phyloP scores from a whole-genome alignment of 2,329 filamentous ascomycete genomes.

The Raffaelea albimanens region DNA sequence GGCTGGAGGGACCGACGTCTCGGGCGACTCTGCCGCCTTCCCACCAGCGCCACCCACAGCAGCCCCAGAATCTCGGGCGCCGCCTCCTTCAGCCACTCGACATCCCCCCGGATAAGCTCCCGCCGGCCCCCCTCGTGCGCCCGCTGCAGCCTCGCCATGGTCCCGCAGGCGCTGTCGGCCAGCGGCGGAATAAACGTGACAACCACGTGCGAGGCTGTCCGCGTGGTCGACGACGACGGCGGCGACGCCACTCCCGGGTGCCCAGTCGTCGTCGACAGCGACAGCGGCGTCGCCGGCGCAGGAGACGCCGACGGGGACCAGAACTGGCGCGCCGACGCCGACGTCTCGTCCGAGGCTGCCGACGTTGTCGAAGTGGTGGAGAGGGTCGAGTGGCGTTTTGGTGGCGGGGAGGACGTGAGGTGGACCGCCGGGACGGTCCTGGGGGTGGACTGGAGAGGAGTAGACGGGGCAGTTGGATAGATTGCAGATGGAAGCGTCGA shows the following conservation, averaged over 20 bases:
- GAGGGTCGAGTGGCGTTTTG: not conserved
- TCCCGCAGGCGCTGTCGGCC: conserved; percentile 25
- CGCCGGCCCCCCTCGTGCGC: conserved; percentile 10
- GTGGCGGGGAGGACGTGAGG: not conserved
- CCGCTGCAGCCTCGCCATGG: conserved; percentile 15
- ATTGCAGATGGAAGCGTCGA: too few species aligned
- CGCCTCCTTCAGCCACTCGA: conserved; percentile 2
- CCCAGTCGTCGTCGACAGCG: not conserved
- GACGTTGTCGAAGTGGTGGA: conserved; percentile 1
- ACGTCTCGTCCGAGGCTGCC: not conserved
- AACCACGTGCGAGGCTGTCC: not conserved
- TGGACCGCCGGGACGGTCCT: not conserved
- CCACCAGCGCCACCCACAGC: not conserved
- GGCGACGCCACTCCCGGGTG: not conserved
- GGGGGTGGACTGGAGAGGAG: not conserved
- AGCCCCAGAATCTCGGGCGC: conserved; percentile 3
- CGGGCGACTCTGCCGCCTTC: too few species aligned
- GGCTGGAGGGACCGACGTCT: too few species aligned
- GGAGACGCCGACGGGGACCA: conserved; percentile 9
- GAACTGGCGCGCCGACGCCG: conserved; percentile 4
- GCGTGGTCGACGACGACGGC: not conserved
- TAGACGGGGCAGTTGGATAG: too few species aligned
- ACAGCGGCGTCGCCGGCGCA: not conserved
- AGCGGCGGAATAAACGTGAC: conserved; percentile 25
- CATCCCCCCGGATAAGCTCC: conserved; percentile 2